These are phyloP conservation scores for Picea abies DNA, from an alignment of 83 land plant genomes.

Conservation along the genomic window DNA sequence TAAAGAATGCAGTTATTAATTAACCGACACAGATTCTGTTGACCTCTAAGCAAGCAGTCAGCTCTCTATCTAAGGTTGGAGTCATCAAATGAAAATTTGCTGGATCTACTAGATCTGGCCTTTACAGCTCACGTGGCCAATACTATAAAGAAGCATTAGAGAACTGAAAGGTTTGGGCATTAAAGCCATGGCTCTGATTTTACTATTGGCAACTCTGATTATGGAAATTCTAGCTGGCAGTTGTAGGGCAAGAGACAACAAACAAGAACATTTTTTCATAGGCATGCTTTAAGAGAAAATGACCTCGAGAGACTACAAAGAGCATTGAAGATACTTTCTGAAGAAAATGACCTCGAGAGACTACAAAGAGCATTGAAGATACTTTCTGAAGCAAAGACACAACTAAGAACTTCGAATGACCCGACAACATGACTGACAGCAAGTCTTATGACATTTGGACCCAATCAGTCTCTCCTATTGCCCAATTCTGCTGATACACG, in stretches of 20 bases:
- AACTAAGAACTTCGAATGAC: slow-evolving; percentile 68
- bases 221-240: slow-evolving; percentile 73
- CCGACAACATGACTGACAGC: slow-evolving; percentile 81
- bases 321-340: slow-evolving; percentile 70
- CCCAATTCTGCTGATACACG: slow-evolving; percentile 4
- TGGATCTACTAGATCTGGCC: slow-evolving; percentile 84
- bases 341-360: slow-evolving; percentile 59
- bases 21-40: too few species aligned
- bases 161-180: slow-evolving; percentile 81
- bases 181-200: slow-evolving; percentile 72
- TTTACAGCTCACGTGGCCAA: slow-evolving; percentile 78
- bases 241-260: slow-evolving; percentile 21
- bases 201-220: slow-evolving; percentile 68
- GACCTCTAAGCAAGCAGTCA: too few species aligned
- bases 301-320: slow-evolving; percentile 58
- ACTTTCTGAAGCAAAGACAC: slow-evolving; percentile 11
- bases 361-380: slow-evolving; percentile 61
- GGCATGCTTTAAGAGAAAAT: slow-evolving; percentile 45
- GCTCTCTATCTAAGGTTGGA: too few species aligned
- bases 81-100: slow-evolving; percentile 46
- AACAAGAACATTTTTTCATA: slow-evolving; percentile 19
- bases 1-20: too few species aligned
- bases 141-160: slow-evolving; percentile 74
- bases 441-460: slow-evolving; percentile 59
- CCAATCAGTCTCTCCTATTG: slow-evolving; percentile 22